Percentiles rank a stretch among this genome's conserved stretches.
phyloP scores from a whole-genome alignment of 2,329 filamentous ascomycete species.

The Ceratocystis cacaofunesta region DNA sequence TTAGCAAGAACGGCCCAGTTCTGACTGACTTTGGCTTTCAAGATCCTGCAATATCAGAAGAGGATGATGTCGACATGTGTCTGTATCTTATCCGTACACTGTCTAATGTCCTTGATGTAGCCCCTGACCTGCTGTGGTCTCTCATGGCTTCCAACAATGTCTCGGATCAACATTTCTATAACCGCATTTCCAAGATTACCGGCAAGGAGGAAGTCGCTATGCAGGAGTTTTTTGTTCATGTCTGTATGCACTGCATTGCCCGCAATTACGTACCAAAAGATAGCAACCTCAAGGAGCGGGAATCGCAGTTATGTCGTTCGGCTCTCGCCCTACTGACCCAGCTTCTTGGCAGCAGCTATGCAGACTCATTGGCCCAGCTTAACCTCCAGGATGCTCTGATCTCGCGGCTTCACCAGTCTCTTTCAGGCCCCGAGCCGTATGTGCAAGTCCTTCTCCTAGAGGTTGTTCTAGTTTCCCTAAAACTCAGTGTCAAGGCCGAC shows the following conservation, averaged over 20 bases:
- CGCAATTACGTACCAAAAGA: slow-evolving; percentile 26
- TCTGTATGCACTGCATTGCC: slow-evolving; percentile 49
- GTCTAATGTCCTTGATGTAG: slow-evolving; percentile 54
- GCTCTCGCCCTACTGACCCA: slow-evolving; percentile 56
- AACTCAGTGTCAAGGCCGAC: slow-evolving; percentile 33
- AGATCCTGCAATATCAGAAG: slow-evolving; percentile 27
- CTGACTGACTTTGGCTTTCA: slow-evolving; percentile 7
- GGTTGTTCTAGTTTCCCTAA: slow-evolving; percentile 59
- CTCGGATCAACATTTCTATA: slow-evolving; percentile 29
- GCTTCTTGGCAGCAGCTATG: slow-evolving; percentile 50
- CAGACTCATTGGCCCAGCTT: slow-evolving; percentile 42
- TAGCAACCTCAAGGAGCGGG: slow-evolving; percentile 29
- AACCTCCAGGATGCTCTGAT: slow-evolving; percentile 59
- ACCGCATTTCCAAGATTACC: slow-evolving; percentile 31
- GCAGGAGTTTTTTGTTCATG: slow-evolving; percentile 52
- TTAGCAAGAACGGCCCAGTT: slow-evolving; percentile 22
- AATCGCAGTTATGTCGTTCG: slow-evolving; percentile 54
- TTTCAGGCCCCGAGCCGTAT: slow-evolving; percentile 48
- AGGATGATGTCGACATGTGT: slow-evolving; percentile 60
- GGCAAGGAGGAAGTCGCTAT: slow-evolving; percentile 42
- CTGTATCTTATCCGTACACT: slow-evolving; percentile 65
- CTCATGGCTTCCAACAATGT: slow-evolving; percentile 50
- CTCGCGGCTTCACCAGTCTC: slow-evolving; percentile 46
- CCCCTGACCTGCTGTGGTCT: slow-evolving; percentile 54
- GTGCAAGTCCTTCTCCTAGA: slow-evolving; percentile 67